Evolutionary conservation across 257 asterid species (phyloP).

Genomic region (Sherardia arvensis): DNA sequence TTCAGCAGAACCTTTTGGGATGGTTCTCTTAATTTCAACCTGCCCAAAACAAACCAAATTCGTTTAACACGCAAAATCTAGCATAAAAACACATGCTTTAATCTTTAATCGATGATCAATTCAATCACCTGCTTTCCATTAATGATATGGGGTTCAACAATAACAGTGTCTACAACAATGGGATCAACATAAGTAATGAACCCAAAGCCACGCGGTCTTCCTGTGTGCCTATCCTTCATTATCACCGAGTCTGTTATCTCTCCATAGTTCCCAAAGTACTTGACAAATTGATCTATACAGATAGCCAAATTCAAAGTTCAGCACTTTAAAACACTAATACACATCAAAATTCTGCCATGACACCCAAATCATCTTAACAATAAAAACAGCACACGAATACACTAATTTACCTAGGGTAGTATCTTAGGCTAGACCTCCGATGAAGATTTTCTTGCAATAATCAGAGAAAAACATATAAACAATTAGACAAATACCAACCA

Average conservation of each 20-base stretch:
- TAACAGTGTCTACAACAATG: slow-evolving; percentile 72
- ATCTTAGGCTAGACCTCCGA: slow-evolving; percentile 85
- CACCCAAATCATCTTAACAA: not conserved
- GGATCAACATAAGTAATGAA: slow-evolving; percentile 85
- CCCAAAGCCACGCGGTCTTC: too few species aligned
- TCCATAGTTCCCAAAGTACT: too few species aligned
- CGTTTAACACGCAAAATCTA: not conserved
- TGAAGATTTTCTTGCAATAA: slow-evolving; percentile 62
- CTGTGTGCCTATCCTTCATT: too few species aligned
- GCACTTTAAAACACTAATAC: too few species aligned
- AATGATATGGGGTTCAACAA: slow-evolving; percentile 73
- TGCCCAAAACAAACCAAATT: slow-evolving; percentile 13
- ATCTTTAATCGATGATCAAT: too few species aligned
- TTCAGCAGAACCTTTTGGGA: slow-evolving; percentile 82
- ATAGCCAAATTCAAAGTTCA: too few species aligned
- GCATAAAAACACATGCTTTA: too few species aligned
- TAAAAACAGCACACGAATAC: too few species aligned
- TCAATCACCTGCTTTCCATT: slow-evolving; percentile 77
- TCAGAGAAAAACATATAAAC: not conserved
- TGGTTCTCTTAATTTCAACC: slow-evolving; percentile 98
- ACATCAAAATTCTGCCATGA: not conserved
- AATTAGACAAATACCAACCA: not conserved
- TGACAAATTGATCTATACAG: too few species aligned
- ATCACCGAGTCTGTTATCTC: too few species aligned
- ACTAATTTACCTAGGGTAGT: slow-evolving; percentile 52